These are phyloP conservation scores for Sporopachydermia lactativora DNA, from an alignment of 805 yeast genomes.

Conservation along the genomic window DNA sequence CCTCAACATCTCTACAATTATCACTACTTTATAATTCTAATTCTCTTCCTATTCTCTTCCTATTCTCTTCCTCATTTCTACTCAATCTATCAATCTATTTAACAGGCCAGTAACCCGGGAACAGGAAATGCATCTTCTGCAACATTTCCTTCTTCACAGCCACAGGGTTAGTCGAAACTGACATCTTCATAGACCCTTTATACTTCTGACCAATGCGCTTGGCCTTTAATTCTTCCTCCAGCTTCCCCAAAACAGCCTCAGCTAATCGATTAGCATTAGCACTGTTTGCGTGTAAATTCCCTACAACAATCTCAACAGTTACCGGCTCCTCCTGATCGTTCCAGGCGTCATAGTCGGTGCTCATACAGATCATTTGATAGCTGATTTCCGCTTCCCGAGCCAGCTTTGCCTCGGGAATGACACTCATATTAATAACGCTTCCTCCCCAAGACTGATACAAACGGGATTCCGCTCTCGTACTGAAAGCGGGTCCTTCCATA, in stretches of 20 bases:
- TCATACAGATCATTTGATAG: conserved; percentile 98
- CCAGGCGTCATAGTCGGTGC: conserved; percentile 99
- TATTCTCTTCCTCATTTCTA: too few species aligned
- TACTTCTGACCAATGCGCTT: conserved; percentile 60
- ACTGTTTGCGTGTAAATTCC: conserved; percentile 76
- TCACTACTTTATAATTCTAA: too few species aligned
- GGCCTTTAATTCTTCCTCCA: conserved; percentile 40
- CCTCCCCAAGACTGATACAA: conserved; percentile 85
- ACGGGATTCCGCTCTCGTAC: conserved; percentile 91
- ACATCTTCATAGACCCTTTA: conserved; percentile 60
- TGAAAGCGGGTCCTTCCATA: conserved; percentile 99
- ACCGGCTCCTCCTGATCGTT: conserved; percentile 90
- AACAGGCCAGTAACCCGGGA: conserved; percentile 81
- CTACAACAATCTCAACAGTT: conserved; percentile 93
- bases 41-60: too few species aligned
- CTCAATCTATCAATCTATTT: too few species aligned
- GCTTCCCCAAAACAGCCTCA: conserved; percentile 46
- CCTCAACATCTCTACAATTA: too few species aligned
- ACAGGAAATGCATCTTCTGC: conserved; percentile 71
- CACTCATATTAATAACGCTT: conserved; percentile 91
- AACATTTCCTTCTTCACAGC: conserved; percentile 63
- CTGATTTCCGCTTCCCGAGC: conserved; percentile 96
- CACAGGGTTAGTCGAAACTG: conserved; percentile 64
- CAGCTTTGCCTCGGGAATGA: conserved; percentile 91
- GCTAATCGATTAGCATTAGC: conserved; percentile 76